Percentiles rank a stretch among this genome's conserved stretches.
These are phyloP conservation scores for Colletotrichum musicola DNA, from an alignment of 2,329 filamentous ascomycete species.

Conservation along the genomic window DNA sequence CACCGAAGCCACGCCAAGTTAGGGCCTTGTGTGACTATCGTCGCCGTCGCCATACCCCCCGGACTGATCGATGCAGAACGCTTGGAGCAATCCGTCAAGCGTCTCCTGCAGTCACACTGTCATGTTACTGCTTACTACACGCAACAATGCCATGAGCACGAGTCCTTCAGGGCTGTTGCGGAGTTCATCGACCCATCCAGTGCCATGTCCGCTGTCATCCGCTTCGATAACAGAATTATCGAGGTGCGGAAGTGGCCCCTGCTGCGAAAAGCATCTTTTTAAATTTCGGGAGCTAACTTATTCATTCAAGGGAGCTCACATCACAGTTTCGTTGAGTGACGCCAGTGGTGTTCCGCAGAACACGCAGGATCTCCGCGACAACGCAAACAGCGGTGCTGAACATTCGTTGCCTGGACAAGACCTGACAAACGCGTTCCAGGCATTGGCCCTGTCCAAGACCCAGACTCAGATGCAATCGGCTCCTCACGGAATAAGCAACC, in stretches of 20 bases:
- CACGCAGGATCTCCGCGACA: background rate
- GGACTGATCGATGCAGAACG: constrained; percentile 12
- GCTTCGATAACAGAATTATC: constrained; percentile 27
- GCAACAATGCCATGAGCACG: constrained; percentile 11
- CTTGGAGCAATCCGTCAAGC: constrained; percentile 22
- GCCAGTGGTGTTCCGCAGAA: background rate
- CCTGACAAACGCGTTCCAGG: constrained; percentile 28
- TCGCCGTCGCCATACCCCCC: constrained; percentile 3
- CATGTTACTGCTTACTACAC: constrained; percentile 21
- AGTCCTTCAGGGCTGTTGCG: constrained; percentile 20
- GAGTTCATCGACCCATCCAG: constrained; percentile 22
- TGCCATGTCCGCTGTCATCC: constrained; percentile 17
- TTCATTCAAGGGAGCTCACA: constrained; percentile 14
- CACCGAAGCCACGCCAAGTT: constrained; percentile 8
- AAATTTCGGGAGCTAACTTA: background rate
- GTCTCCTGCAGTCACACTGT: constrained; percentile 28
- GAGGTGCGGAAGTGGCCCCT: constrained; percentile 17
- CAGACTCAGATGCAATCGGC: constrained; percentile 4
- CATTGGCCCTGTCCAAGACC: constrained; percentile 21
- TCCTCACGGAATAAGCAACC: background rate
- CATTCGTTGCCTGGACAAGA: constrained; percentile 8
- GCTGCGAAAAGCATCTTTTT: background rate
- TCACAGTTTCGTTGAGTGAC: constrained; percentile 26
- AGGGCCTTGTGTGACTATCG: constrained; percentile 21
- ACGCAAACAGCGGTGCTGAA: background rate